These are phyloP conservation scores for Solanum dulcamara DNA, from an alignment of 257 asterid species.

Conservation along the genomic window DNA sequence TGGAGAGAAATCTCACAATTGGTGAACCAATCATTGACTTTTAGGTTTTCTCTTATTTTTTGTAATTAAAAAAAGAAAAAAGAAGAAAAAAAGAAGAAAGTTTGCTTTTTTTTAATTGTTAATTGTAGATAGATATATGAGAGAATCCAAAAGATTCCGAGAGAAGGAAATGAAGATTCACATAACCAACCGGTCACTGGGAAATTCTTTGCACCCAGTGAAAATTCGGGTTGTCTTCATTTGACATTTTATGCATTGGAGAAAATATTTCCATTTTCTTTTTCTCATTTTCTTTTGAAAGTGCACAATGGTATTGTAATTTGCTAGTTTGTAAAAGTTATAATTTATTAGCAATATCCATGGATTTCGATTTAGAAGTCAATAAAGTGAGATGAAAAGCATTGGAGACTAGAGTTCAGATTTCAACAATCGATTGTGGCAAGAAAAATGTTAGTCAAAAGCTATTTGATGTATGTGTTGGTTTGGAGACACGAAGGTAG, in stretches of 20 bases:
- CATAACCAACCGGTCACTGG: slow-evolving; percentile 42
- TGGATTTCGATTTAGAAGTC: neutral
- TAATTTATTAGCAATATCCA: neutral
- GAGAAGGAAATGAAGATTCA: neutral
- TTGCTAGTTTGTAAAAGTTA: neutral
- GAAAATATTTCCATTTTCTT: neutral
- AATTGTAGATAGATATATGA: neutral
- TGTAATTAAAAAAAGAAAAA: neutral
- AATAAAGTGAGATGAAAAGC: neutral
- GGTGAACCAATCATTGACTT: slow-evolving; percentile 91
- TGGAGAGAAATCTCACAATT: slow-evolving; percentile 73
- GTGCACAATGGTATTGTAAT: neutral
- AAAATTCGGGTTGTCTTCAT: slow-evolving; percentile 15
- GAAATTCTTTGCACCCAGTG: neutral
- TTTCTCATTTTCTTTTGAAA: neutral
- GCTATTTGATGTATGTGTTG: neutral
- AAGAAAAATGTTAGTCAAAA: too few species aligned
- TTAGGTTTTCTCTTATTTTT: slow-evolving; percentile 16
- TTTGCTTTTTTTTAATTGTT: neutral
- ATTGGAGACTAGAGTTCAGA: neutral
- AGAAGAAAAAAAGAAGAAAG: neutral
- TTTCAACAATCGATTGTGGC: neutral
- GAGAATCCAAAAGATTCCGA: neutral
- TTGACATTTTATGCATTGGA: slow-evolving; percentile 1
- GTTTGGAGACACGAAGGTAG: neutral